phyloP scores from a whole-genome alignment of 176 grass and related monocot genomes.

The Phoenix dactylifera region DNA sequence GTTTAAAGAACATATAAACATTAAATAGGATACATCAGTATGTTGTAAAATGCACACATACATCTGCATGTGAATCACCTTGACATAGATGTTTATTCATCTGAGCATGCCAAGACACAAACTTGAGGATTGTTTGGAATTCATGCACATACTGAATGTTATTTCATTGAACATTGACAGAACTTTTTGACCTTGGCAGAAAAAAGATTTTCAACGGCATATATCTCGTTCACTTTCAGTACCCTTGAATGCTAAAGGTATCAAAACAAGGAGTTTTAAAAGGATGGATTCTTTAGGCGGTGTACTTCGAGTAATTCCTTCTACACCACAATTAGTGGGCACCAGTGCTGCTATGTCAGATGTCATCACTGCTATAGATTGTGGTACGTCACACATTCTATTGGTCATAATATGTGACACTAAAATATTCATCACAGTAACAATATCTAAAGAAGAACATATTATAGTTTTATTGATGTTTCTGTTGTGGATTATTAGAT shows the following conservation, averaged over 20 bases:
- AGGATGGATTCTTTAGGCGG: constrained; percentile 69
- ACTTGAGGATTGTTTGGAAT: too few relatives aligned
- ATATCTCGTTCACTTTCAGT: constrained; percentile 71
- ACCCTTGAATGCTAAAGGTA: constrained; percentile 50
- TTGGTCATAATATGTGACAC: background rate
- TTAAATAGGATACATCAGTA: too few relatives aligned
- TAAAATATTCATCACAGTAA: too few relatives aligned
- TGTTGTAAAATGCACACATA: too few relatives aligned
- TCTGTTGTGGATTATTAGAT: too few relatives aligned
- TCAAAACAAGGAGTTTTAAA: constrained; percentile 53
- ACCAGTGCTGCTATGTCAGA: constrained; percentile 25
- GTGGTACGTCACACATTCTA: constrained; percentile 23
- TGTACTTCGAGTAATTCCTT: constrained; percentile 63
- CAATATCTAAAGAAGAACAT: too few relatives aligned
- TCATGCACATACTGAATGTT: too few relatives aligned
- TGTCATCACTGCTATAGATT: constrained; percentile 27
- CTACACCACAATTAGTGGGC: constrained; percentile 17
- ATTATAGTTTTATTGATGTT: too few relatives aligned
- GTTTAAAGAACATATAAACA: too few relatives aligned
- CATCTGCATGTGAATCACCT: too few relatives aligned
- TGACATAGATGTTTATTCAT: too few relatives aligned
- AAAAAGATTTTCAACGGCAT: constrained; percentile 25
- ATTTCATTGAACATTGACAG: background rate
- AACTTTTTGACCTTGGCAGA: constrained; percentile 26
- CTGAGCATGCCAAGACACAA: too few relatives aligned